Base-by-base conservation (phyloP, 2,329 filamentous ascomycete species). In the Ceratocystis cacaofunesta region DNA sequence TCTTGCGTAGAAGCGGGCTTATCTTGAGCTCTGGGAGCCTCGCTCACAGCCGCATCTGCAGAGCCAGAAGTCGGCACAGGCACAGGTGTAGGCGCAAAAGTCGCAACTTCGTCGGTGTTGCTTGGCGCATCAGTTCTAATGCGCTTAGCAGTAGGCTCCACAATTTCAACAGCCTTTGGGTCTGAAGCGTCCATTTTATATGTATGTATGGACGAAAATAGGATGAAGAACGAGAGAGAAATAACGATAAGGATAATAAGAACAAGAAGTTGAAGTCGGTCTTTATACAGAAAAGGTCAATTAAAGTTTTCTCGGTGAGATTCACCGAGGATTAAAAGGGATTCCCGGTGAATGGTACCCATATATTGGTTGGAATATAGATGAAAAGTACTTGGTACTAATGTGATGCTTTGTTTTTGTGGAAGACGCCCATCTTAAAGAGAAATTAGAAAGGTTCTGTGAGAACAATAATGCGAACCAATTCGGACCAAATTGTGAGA, bases 141-240 rank as follows among this genome's bases (percentile, higher is more conserved):
- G 71, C 83, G 80, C 76, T 88, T 88, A 63, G 80, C 74, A 48
- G 82, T 78, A 67, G 80, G 78, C 69, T 76, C 75, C 62, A 72
- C 68, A 19, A 58, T 63, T 5, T 60, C 43, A 12, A n/a, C n/a
- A 8, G 36, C 46, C 17, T 52, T 58, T 30, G 30, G 25, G 28
- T 62, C 52, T 12, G 48, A n/a, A n/a, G 41, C 12, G 46, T 62
- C 64, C 63, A 65, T 66, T 2, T 30, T 62, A 12, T 4, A 22
- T 46, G 15, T 19, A 12, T 41, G 10, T 41, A 41, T 41, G 36
- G 36, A 5, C 10, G 36, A 41, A 41, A 41, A 41, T 41, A 41
- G 17, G 32, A 17, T 32, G 41, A 19, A 19, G 30, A 15, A 25
- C 8, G 28, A 50, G 22, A 46, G 19, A 15, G 2, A 61, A 44